Base-by-base conservation (phyloP, 345 rosid species). In the Eucalyptus erythrocorys region DNA sequence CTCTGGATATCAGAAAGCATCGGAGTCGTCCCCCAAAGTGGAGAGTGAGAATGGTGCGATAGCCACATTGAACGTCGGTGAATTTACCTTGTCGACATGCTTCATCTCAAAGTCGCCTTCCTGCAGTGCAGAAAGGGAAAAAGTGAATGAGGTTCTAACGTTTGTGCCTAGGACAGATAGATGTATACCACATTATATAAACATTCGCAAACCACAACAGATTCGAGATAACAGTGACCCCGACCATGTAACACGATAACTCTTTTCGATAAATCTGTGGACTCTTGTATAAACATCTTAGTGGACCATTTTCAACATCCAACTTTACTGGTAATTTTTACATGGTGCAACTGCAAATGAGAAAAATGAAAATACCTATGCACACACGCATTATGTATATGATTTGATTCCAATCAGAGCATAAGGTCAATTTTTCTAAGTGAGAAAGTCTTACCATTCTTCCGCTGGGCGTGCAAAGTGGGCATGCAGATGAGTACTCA, bases 31-130 rank as follows among this genome's bases (percentile, higher is more conserved):
- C 85, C 94, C 96, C 51, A 94, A 86, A 16, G 92, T 92, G 76
- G 95, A 92, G 64, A 95, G 95, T 19, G 94, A 93, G 92, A 95
- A 96, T 11, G 96, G 97, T 14, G 96, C 97, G 24, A 96, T 94
- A 17, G 92, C 94, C 87, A 93, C 96, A 13, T 94, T 95, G 93
- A 95, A 95, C n/a, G 93, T 92, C 32, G 87, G 91, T 32, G 95
- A 91, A 76, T 92, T 93, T 40, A 93, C 90, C 85, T 15, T 89
- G 89, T 95, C 98, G 4, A 94, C 93, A 88, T 95, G 95, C 88
- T 95, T 96, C 98, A 96, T 94, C 93, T 96, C 97, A 51, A 95
- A 95, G 84, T 96, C 96, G 13, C 98, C 97, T 94, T 96, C 97
- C 98, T 95, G 94, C 91, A 90, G 76, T 79, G 66, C 68, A 3